Evolutionary conservation across 495 filamentous ascomycete species (phyloP), one percentile per base, ranked within the genome.

Genomic region (Aspergillus hancockii): DNA sequence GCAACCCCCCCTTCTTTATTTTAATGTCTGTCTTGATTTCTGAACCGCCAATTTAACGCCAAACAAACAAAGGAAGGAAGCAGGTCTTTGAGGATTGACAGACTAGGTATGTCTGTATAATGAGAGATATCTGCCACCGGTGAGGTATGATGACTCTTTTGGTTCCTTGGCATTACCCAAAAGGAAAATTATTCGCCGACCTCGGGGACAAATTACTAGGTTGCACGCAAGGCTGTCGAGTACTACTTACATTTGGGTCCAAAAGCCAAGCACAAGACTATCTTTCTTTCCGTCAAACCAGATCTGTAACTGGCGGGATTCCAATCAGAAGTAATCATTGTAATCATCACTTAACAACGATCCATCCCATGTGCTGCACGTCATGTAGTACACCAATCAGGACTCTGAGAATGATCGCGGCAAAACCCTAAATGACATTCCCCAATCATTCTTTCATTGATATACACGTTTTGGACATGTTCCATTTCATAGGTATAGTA

Each of bases 161-260:
- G 18, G 31, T 34, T 54, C 62, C 69, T 74, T 71, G 67, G 71
- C 71, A 57, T 58, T 53, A 56, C 49, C 7, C 8, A 22, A 21
- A 31, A 52, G 49, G 51, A 30, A 51, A 65, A 51, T 45, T 28
- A 54, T 46, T 31, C 60, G 66, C 71, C 71, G 71, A 74, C 67
- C 61, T 72, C 71, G 71, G 69, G 62, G 58, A 41, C 43, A 10
- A 10, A 40, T 40, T 61, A 59, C 57, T 60, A 60, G 38, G n/a
- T n/a, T n/a, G n/a, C n/a, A 28, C 25, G 25, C 25, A 36, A 36
- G 34, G 34, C 34, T 36, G 34, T 36, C 34, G 34, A n/a, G 5
- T 30, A 14, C 2, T 40, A 55, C 34, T n/a, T n/a, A 57, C 45
- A 16, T 45, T 58, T 51, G 53, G 34, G 52, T 16, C 53, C 22